Percentiles rank a stretch among this genome's conserved stretches.
phyloP scores from a whole-genome alignment of 768 basidiomycete genomes.

The Lactarius sanguifluus region DNA sequence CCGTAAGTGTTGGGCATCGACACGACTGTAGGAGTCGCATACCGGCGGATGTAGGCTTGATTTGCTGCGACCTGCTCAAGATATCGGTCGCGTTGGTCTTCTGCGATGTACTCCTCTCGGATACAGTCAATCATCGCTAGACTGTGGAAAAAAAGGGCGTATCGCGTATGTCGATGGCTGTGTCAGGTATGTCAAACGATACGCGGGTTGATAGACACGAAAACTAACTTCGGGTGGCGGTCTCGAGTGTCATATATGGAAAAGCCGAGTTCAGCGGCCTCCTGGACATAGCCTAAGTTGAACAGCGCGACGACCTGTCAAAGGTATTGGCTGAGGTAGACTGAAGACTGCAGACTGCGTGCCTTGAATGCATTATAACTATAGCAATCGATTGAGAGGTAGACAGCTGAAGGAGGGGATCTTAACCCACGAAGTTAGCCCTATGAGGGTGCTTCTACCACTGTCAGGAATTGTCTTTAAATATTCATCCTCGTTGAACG shows the following conservation, averaged over 20 bases:
- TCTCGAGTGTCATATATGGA: conserved; percentile 56
- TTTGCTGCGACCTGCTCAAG: conserved; percentile 58
- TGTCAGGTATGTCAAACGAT: conserved; percentile 10
- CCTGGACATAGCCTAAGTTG: conserved; percentile 56
- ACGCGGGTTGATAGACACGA: background rate
- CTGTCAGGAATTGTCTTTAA: conserved; percentile 43
- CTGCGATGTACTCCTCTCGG: conserved; percentile 44
- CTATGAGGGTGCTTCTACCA: conserved; percentile 51
- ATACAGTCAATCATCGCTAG: conserved; percentile 63
- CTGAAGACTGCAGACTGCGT: background rate
- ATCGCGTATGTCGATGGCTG: conserved; percentile 70
- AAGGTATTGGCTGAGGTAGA: conserved; percentile 1
- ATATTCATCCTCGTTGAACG: conserved; percentile 57
- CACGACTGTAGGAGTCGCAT: conserved; percentile 25
- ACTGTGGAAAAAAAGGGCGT: conserved; percentile 67
- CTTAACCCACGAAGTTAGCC: conserved; percentile 55
- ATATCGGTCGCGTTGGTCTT: conserved; percentile 43
- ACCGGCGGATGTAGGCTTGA: conserved; percentile 62
- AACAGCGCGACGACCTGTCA: conserved; percentile 60
- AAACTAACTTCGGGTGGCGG: conserved; percentile 60
- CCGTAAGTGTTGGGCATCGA: background rate
- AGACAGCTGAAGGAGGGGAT: background rate
- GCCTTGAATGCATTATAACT: conserved; percentile 73
- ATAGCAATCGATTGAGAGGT: background rate
- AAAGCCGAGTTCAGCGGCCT: conserved; percentile 65